Conservation (phyloP, 306 rosid species). For the Albizia julibrissin region DNA sequence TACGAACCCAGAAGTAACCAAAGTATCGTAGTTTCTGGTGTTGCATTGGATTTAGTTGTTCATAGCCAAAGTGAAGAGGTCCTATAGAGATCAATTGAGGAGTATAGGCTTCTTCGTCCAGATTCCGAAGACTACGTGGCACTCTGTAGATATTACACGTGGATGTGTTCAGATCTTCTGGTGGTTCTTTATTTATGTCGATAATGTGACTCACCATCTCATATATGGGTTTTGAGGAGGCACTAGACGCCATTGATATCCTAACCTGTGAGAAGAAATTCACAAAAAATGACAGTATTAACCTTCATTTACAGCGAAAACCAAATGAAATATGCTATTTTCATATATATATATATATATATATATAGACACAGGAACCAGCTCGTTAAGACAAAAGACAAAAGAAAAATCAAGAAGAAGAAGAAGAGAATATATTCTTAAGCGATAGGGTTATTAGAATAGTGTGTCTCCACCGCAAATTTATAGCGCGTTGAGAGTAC, state of each 20-base stretch:
- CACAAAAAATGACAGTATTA: not conserved
- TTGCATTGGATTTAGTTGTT: constrained; percentile 30
- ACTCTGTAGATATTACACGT: not conserved
- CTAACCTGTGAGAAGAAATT: not conserved
- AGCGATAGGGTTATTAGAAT: not conserved
- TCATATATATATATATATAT: too few species aligned
- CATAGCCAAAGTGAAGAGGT: constrained; percentile 26
- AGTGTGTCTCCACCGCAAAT: not conserved
- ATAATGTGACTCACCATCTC: constrained; percentile 15
- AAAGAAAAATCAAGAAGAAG: not conserved
- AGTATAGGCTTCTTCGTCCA: constrained; percentile 24
- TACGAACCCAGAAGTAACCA: not conserved
- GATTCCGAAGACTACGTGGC: not conserved
- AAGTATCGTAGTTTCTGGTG: not conserved
- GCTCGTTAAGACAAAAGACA: not conserved
- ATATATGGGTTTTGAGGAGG: not conserved
- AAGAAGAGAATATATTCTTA: not conserved
- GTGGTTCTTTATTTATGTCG: constrained; percentile 15
- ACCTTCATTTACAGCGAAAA: not conserved
- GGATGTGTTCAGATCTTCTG: not conserved
- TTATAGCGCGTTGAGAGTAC: not conserved
- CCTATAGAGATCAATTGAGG: constrained; percentile 45
- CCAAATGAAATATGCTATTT: not conserved
- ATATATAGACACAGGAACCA: not conserved
- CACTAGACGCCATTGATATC: not conserved